A percentile compares a stretch with the other conserved stretches of the same genome.
Conservation (phyloP, 2,329 filamentous ascomycete species). For the Coniochaeta sp. region DNA sequence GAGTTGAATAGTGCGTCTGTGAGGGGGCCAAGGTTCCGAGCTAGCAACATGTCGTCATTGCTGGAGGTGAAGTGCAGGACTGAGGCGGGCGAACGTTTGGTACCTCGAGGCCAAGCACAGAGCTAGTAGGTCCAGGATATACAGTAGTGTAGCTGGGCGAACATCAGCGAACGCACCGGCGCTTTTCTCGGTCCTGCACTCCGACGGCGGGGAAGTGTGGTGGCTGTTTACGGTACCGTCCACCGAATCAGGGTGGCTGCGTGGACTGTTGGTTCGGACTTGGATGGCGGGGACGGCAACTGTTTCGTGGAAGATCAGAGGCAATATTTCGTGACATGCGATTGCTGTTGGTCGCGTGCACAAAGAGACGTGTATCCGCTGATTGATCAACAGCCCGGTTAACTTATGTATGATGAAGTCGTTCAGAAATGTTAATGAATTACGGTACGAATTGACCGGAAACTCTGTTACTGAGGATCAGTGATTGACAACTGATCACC, state of each 20-base stretch:
- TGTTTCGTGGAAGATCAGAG: not conserved
- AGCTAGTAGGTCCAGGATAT: not conserved
- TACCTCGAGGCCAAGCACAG: not conserved
- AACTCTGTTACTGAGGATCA: not conserved
- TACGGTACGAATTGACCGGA: not conserved
- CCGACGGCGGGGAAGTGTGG: not conserved
- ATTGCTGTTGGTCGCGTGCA: not conserved
- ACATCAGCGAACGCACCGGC: not conserved
- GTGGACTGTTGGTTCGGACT: not conserved
- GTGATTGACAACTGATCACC: not conserved
- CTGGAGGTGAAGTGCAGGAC: not conserved
- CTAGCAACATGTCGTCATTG: not conserved
- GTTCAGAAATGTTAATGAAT: not conserved
- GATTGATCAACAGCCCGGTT: not conserved
- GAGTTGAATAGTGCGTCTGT: not conserved
- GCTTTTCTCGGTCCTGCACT: conserved; percentile 1
- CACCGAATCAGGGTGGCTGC: not conserved
- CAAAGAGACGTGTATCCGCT: not conserved
- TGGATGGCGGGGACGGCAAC: not conserved
- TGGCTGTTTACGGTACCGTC: not conserved
- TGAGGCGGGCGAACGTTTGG: not conserved
- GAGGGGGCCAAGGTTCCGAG: not conserved
- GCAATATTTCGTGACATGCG: not conserved
- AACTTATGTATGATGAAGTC: too few relatives aligned
- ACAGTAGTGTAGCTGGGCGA: not conserved